Evolutionary conservation across 345 rosid species (phyloP), one percentile per base, ranked within the genome.

Genomic region (Rhodamnia argentea): DNA sequence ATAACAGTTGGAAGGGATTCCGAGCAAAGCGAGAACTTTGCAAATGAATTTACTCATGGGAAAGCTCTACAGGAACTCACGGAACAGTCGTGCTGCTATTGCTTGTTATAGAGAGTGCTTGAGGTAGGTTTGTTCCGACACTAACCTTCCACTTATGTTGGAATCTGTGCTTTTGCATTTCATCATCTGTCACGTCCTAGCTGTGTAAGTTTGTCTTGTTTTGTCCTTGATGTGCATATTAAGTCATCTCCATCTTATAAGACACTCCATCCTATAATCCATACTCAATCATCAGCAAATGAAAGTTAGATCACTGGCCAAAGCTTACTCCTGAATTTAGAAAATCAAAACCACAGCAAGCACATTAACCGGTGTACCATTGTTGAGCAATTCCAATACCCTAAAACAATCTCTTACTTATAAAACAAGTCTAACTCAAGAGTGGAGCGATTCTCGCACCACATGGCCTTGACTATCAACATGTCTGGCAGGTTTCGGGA

Each of bases 1-100:
- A 44, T 87, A 83, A 83, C 89, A 97, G 99, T 93, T 97, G 94
- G 99, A 96, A 86, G 95, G 94, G 89, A 93, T 95, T 87, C 97
- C 99, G 57, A 91, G 94, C 92, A 97, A 97, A 93, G 92, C 95
- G 44, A 93, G 99, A 88, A 97, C 91, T 90, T 91, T 97, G 91
- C 98, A 93, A 90, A 96, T 97, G 98, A 96, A 94, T 94, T 84
- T 97, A 86, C 87, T 96, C 86, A 91, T 96, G 98, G 99, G 97
- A 87, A 97, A 97, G 90, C 98, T 97, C 90, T 97, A 93, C 88
- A 94, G 97, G 14, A 94, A 93, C 88, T 92, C 98, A 78, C 96
- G 93, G 90, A 94, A 95, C 81, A 92, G 90, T 86, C 99, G 99
- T 86, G 94, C 95, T 78, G 96, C 99, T 90, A 86, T 94, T 89